These are phyloP conservation scores for Dendrostoma leiphaemia DNA, from an alignment of 2,329 filamentous ascomycete species.

Conservation along the genomic window DNA sequence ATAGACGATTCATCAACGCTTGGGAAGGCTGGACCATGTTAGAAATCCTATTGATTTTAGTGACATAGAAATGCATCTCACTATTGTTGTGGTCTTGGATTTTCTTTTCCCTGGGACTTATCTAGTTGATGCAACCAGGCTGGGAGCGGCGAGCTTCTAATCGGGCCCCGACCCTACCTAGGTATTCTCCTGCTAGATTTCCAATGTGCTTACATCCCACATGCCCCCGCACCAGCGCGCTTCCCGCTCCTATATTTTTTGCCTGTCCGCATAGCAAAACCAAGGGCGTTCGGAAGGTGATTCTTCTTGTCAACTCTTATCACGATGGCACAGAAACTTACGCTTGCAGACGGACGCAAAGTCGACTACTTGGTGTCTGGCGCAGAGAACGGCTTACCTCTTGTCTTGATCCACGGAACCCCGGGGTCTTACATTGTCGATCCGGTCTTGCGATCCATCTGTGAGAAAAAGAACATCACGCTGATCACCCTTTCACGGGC, in stretches of 20 bases:
- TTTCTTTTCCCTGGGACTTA: no score
- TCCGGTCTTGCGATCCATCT: background rate
- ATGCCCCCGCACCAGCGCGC: background rate
- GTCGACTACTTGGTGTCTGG: slow-evolving; percentile 13
- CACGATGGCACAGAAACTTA: slow-evolving; percentile 6
- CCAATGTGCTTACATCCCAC: background rate
- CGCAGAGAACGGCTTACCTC: slow-evolving; percentile 8
- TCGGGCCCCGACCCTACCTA: background rate
- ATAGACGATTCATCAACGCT: no score
- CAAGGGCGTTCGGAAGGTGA: background rate
- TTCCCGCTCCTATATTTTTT: background rate
- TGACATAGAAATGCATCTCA: no score
- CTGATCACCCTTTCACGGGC: slow-evolving; percentile 13
- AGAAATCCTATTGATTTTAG: no score
- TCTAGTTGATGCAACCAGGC: no score
- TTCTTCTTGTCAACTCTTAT: background rate
- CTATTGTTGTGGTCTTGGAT: no score
- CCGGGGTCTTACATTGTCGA: slow-evolving; percentile 10
- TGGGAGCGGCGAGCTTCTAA: no score
- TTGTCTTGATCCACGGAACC: slow-evolving; percentile 13
- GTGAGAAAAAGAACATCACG: slow-evolving; percentile 9
- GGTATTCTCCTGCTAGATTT: background rate
- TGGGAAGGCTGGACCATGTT: no score
- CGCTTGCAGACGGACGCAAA: slow-evolving; percentile 14
- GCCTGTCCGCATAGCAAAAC: background rate